Conservation (phyloP, 208 protist genomes). For the Eutreptiella sp. region DNA sequence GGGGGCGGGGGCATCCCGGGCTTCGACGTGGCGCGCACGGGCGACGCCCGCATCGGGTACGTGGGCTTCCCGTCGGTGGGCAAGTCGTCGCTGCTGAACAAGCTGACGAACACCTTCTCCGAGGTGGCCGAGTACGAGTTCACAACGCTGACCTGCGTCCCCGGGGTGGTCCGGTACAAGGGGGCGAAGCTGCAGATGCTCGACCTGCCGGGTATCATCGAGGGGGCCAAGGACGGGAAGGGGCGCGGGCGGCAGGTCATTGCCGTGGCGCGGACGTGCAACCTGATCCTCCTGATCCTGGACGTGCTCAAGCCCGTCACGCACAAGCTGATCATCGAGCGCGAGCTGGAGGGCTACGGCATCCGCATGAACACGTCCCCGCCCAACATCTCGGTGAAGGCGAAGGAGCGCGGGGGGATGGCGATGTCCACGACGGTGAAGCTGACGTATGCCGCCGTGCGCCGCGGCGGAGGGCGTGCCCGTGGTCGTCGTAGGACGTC, state of each 20-base stretch:
- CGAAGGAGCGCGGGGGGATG: conserved; percentile 84
- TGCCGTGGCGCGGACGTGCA: conserved; percentile 89
- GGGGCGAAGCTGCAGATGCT: conserved; percentile 88
- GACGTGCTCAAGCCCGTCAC: conserved; percentile 94
- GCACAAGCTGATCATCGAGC: conserved; percentile 89
- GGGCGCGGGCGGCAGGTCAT: conserved; percentile 97
- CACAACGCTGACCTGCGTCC: conserved; percentile 97
- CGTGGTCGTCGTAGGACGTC: too few species aligned
- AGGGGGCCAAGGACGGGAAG: conserved; percentile 98
- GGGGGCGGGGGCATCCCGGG: conserved; percentile 80
- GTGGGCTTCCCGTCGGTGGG: conserved; percentile 96
- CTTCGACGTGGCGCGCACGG: conserved; percentile 89
- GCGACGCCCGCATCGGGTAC: conserved; percentile 89
- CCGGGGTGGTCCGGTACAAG: conserved; percentile 88
- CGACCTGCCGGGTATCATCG: conserved; percentile 97
- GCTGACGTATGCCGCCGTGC: too few species aligned
- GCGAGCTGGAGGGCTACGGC: conserved; percentile 96
- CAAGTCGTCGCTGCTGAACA: conserved; percentile 95
- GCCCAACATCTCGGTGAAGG: conserved; percentile 90
- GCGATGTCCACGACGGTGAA: conserved; percentile 72
- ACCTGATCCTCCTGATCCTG: conserved; percentile 95
- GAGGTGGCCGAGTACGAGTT: conserved; percentile 98
- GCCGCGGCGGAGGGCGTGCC: too few species aligned
- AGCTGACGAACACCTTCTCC: conserved; percentile 92
- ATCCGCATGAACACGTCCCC: conserved; percentile 95